phyloP scores from a whole-genome alignment of 805 yeast genomes.

The Yamadazyma kitorensis region DNA sequence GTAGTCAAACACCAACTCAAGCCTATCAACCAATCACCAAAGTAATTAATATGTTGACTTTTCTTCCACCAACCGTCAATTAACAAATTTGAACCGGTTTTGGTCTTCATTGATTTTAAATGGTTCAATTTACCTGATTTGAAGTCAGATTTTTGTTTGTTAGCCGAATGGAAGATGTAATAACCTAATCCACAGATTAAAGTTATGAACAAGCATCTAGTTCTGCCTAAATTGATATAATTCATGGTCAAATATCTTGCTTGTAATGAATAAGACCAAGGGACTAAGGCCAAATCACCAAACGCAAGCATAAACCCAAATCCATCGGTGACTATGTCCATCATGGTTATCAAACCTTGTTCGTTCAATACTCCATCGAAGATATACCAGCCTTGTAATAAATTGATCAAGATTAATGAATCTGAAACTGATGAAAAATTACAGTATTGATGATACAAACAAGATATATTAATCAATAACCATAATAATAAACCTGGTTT shows the following conservation, averaged over 20 bases:
- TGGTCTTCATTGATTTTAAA: slow-evolving; percentile 59
- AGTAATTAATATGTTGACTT: slow-evolving; percentile 90
- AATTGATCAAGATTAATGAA: slow-evolving; percentile 66
- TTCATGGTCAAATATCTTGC: slow-evolving; percentile 63
- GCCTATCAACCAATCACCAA: slow-evolving; percentile 94
- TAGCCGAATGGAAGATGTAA: slow-evolving; percentile 79
- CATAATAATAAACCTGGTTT: slow-evolving; percentile 92
- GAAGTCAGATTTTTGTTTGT: slow-evolving; percentile 81
- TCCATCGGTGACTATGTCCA: slow-evolving; percentile 95
- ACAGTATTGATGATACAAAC: slow-evolving; percentile 78
- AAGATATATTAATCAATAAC: slow-evolving; percentile 73
- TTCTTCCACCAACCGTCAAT: slow-evolving; percentile 96
- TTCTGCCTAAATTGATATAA: slow-evolving; percentile 51
- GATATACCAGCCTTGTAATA: slow-evolving; percentile 76
- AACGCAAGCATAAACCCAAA: slow-evolving; percentile 95
- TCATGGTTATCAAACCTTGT: slow-evolving; percentile 87
- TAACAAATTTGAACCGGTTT: slow-evolving; percentile 74
- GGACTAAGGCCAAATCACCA: slow-evolving; percentile 91
- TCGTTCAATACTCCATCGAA: slow-evolving; percentile 92
- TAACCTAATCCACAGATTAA: slow-evolving; percentile 60
- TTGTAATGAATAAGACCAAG: slow-evolving; percentile 87
- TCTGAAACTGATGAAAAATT: slow-evolving; percentile 58
- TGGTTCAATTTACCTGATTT: slow-evolving; percentile 72
- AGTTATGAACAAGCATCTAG: slow-evolving; percentile 39
- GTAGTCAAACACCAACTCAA: slow-evolving; percentile 92